These are phyloP conservation scores for Phlebiopsis gigantea DNA, from an alignment of 768 basidiomycete genomes.

Conservation along the genomic window DNA sequence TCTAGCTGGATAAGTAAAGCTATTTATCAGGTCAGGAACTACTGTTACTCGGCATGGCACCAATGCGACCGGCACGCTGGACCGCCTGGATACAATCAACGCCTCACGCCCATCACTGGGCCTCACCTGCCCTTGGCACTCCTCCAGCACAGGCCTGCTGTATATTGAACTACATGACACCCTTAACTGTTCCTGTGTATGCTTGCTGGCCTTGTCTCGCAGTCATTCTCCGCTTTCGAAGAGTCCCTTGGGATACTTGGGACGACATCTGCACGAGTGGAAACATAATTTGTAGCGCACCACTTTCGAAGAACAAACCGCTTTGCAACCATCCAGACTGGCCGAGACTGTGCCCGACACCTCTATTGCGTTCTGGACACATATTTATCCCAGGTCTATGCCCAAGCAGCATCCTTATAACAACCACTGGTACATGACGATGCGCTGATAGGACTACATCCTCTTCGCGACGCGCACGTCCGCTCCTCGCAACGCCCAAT, in stretches of 20 bases:
- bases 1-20: neutral
- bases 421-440: neutral
- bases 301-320: neutral
- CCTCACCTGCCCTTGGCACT: neutral
- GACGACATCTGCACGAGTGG: neutral
- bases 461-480: neutral
- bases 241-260: neutral
- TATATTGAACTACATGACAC: neutral
- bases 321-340: neutral
- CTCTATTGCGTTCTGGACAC: neutral
- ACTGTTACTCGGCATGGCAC: slow-evolving; percentile 8
- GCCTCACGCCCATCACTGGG: neutral
- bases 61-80: slow-evolving; percentile 6
- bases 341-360: neutral
- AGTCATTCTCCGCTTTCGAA: too few relatives aligned
- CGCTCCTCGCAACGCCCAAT: neutral
- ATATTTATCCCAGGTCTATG: neutral
- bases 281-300: neutral
- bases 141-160: neutral
- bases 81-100: slow-evolving; percentile 3
- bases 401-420: neutral
- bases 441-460: neutral
- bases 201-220: too few relatives aligned
- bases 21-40: neutral
- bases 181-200: neutral